Base-by-base conservation (phyloP, 306 rosid species). In the Quercus dentata region DNA sequence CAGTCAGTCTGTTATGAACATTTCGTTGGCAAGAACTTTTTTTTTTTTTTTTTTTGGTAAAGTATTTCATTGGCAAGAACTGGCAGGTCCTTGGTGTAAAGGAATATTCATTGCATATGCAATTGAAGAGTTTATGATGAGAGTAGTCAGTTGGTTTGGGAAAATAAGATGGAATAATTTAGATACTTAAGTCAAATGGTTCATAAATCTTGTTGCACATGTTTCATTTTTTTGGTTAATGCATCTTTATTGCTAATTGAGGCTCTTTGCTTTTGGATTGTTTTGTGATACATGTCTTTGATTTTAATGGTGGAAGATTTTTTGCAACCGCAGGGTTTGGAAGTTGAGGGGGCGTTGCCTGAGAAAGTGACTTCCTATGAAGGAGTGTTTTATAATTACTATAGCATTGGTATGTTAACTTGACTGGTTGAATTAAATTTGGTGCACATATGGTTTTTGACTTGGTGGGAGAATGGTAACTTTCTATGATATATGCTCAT, bases 371-470 rank as follows among this genome's bases (percentile, higher is more conserved):
- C 72, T 44, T 87, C 89, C 85, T 86, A 91, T 12, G 91, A 91
- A 81, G 99, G 99, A 84, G 97, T 93, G 75, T 90, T 91, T 90
- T 96, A 96, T 82, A 96, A 93, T 83, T 96, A 96, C 88, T 93
- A 89, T 83, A 96, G 99, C 82, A 87, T 96, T 86, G 99, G 99
- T 96, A 91, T 78, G 78, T 76, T 73, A 41, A 68, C 38, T 59
- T 76, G 54, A 76, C 46, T 63, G 75, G 51, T 14, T 3, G 69
- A 78, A 73, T 74, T 21, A 71, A 71, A 27, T 8, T 71, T 79
- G 63, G 35, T 75, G 28, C 65, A 68, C 21, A 63, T 58, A 18
- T 80, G 78, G 67, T 31, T 67, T 55, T 68, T 54, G 49, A 19
- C 75, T 55, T 70, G 71, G 79, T 75, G 56, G 69, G 76, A 25